Conservation (phyloP, 805 yeast genomes). For the Yarrowia yakushimensis region DNA sequence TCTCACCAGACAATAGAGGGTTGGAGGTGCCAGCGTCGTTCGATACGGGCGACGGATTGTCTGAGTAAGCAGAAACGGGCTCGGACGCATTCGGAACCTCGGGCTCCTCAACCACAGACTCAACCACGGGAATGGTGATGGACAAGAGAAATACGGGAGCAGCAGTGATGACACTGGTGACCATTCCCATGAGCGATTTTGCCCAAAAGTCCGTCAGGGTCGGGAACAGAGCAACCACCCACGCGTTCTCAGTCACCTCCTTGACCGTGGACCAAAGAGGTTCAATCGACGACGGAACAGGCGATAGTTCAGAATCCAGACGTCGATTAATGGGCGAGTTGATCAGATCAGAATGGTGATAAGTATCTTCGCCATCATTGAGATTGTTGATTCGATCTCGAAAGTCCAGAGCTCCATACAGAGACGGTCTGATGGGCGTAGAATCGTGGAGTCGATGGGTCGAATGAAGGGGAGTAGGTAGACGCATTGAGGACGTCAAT, state of each 20-base stretch:
- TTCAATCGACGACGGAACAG: neutral
- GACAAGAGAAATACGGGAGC: conserved; percentile 38
- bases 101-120: conserved; percentile 27
- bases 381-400: conserved; percentile 32
- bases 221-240: conserved; percentile 28
- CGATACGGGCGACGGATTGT: neutral
- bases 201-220: conserved; percentile 28
- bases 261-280: conserved; percentile 9
- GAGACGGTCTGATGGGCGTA: conserved; percentile 38
- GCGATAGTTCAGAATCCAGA: neutral
- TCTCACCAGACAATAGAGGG: conserved; percentile 12
- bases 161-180: conserved; percentile 26
- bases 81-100: neutral
- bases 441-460: conserved; percentile 6
- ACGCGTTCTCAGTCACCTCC: conserved; percentile 6
- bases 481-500: conserved; percentile 27
- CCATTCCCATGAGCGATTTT: conserved; percentile 28
- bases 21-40: neutral
- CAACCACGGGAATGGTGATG: conserved; percentile 39
- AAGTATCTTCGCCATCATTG: neutral
- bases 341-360: neutral
- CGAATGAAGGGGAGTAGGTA: conserved; percentile 1
- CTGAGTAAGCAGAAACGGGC: conserved; percentile 5
- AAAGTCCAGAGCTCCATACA: conserved; percentile 42
- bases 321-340: conserved; percentile 1